Evolutionary conservation across 2,329 filamentous ascomycete genomes (phyloP).

Genomic region (Talaromyces sp.): DNA sequence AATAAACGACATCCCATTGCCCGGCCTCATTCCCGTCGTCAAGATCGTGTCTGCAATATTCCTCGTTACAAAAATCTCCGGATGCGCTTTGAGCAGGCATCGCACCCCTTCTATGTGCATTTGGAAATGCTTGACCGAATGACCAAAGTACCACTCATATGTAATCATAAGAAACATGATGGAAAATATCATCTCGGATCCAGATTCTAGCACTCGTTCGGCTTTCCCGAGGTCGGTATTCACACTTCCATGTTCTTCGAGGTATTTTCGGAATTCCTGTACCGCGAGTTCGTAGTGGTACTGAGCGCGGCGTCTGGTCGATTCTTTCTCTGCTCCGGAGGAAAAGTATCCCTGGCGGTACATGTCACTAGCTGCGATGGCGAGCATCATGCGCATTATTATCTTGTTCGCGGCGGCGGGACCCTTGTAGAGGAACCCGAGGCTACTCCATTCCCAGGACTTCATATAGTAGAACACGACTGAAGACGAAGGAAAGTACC

Average conservation of each 20-base stretch:
- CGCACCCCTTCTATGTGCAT: slow-evolving; percentile 37
- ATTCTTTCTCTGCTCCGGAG: slow-evolving; percentile 26
- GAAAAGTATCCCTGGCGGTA: slow-evolving; percentile 30
- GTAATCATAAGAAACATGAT: slow-evolving; percentile 38
- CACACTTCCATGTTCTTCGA: slow-evolving; percentile 28
- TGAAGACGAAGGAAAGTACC: slow-evolving; percentile 34
- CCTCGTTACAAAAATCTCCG: slow-evolving; percentile 30
- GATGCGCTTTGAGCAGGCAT: slow-evolving; percentile 34
- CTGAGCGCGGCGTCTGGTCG: slow-evolving; percentile 31
- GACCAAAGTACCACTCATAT: slow-evolving; percentile 37
- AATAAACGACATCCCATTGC: slow-evolving; percentile 31
- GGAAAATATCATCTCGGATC: slow-evolving; percentile 34
- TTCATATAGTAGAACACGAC: slow-evolving; percentile 38
- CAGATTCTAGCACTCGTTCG: not conserved
- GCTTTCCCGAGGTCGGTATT: slow-evolving; percentile 21
- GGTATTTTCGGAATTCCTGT: slow-evolving; percentile 35
- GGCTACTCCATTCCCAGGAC: slow-evolving; percentile 36
- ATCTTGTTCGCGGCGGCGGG: slow-evolving; percentile 34
- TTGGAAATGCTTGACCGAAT: slow-evolving; percentile 34
- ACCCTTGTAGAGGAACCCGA: slow-evolving; percentile 36
- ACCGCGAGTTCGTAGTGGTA: slow-evolving; percentile 37
- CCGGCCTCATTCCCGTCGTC: not conserved
- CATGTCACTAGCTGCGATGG: slow-evolving; percentile 37
- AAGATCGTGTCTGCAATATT: slow-evolving; percentile 23
- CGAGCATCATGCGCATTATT: slow-evolving; percentile 42